These are phyloP conservation scores for Allomyces arbusculus DNA, from an alignment of 192 early-diverging fungal species.

Conservation along the genomic window DNA sequence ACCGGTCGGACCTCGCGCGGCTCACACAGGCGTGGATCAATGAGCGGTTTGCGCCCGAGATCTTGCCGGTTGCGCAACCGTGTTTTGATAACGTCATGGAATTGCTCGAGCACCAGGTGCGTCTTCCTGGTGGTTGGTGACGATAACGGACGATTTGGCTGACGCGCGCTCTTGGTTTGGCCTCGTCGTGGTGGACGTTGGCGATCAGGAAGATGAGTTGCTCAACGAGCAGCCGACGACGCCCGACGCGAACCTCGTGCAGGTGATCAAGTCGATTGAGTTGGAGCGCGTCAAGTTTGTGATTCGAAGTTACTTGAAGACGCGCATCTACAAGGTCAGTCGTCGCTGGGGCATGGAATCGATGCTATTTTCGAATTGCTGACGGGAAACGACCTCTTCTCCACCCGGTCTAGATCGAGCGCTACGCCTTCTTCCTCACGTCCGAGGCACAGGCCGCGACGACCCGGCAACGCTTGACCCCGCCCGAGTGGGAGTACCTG, in stretches of 20 bases:
- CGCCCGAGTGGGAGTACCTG: slow-evolving; percentile 23
- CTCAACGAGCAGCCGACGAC: slow-evolving; percentile 15
- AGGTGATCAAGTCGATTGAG: slow-evolving; percentile 39
- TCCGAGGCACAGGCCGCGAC: slow-evolving; percentile 8
- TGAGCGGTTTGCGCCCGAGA: slow-evolving; percentile 43
- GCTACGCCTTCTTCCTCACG: slow-evolving; percentile 20
- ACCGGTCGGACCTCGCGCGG: slow-evolving; percentile 7
- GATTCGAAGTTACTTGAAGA: slow-evolving; percentile 36
- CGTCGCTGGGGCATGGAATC: background rate
- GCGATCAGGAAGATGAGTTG: slow-evolving; percentile 7
- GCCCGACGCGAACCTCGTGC: slow-evolving; percentile 23
- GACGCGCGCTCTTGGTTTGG: background rate
- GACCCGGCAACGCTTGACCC: slow-evolving; percentile 17
- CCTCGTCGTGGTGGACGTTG: background rate
- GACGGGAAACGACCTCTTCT: background rate
- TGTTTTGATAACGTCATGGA: slow-evolving; percentile 26
- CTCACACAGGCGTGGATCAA: slow-evolving; percentile 44
- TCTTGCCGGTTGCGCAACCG: slow-evolving; percentile 26
- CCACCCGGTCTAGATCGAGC: slow-evolving; percentile 27
- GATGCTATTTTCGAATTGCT: background rate
- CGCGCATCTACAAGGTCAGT: slow-evolving; percentile 36
- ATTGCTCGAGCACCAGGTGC: slow-evolving; percentile 33
- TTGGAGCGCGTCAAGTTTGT: slow-evolving; percentile 46
- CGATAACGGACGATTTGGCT: background rate
- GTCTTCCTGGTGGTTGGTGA: background rate